These are phyloP conservation scores for Amanita muscaria DNA, from an alignment of 768 basidiomycete genomes.

Conservation along the genomic window DNA sequence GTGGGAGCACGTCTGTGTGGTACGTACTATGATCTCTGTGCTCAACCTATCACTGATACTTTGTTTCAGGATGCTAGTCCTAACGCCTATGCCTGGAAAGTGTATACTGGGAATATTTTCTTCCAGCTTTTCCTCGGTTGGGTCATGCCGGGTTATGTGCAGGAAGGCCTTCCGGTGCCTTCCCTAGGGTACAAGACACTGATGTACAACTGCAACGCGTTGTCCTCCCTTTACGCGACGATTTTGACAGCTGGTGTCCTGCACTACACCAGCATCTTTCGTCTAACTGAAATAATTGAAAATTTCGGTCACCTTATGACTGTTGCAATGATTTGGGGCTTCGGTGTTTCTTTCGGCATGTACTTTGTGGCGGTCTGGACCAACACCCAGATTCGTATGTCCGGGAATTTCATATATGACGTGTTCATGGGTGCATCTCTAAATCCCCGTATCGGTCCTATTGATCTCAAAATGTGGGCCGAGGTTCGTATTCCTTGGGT, in stretches of 20 bases:
- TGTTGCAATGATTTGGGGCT: conserved; percentile 89
- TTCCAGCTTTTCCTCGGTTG: conserved; percentile 88
- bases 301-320: conserved; percentile 95
- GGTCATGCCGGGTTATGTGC: conserved; percentile 85
- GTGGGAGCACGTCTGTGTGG: conserved; percentile 79
- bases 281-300: conserved; percentile 90
- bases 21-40: conserved; percentile 22
- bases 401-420: conserved; percentile 90
- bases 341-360: conserved; percentile 68
- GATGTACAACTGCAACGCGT: conserved; percentile 95
- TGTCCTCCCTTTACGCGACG: conserved; percentile 77
- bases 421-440: conserved; percentile 94
- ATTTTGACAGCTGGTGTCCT: conserved; percentile 65
- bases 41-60: not conserved
- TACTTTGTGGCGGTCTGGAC: conserved; percentile 73
- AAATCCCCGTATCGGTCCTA: conserved; percentile 84
- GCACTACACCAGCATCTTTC: conserved; percentile 77
- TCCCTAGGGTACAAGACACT: conserved; percentile 89
- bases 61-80: conserved; percentile 79
- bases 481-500: conserved; percentile 98
- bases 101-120: conserved; percentile 81
- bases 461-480: conserved; percentile 99
- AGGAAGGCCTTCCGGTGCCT: conserved; percentile 94
- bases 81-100: conserved; percentile 79
- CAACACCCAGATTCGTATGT: conserved; percentile 84